Base-by-base conservation (phyloP, 2,329 filamentous ascomycete genomes). In the Xylariaceae sp. region DNA sequence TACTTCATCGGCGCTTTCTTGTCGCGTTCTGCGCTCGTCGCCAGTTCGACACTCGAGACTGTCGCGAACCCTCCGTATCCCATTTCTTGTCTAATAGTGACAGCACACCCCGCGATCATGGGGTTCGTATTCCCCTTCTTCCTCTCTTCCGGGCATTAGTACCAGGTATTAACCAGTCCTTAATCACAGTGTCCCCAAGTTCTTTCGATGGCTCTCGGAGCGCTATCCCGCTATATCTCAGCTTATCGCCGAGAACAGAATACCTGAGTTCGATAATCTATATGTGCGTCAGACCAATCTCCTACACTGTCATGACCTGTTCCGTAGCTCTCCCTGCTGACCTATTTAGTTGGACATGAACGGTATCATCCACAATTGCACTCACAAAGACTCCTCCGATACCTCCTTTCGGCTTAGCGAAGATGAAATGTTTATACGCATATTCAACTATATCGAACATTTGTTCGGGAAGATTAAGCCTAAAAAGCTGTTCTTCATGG, bases 381-480 rank as follows among this genome's bases (percentile, higher is more conserved):
- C 94, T 54, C 94, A 99, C 75, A 96, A 94, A 68, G 92, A 99
- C 74, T 87, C 89, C 29, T 91, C 95, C 68, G 91, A 92, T 69
- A 85, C 91, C 3, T 90, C 89, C 1, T 95, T 95, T 67, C 90
- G 94, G 53, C 86, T 97, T 74, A 92, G 87, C 54, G 95, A 99
- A 72, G 92, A 99, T 71, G 89, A 96, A 73, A 99, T 99, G 94
- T 99, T 99, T 70, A 96, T 99, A 64, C 88, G 91, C 55, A 99
- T 99, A 67, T 99, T 99, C 83, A 97, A 97, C 74, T 99, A 99
- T 72, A 99, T 99, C 63, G 94, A 99, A 73, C 94, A 99, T 75
- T 74, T 99, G 51, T 99, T 95, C 72, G 91, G 92, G 65, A 99
- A 96, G 74, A 99, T 99, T 70, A 97, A 97, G 73, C 94, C 94